phyloP scores from a whole-genome alignment of 805 yeast genomes.

The Clavispora carvajalis region DNA sequence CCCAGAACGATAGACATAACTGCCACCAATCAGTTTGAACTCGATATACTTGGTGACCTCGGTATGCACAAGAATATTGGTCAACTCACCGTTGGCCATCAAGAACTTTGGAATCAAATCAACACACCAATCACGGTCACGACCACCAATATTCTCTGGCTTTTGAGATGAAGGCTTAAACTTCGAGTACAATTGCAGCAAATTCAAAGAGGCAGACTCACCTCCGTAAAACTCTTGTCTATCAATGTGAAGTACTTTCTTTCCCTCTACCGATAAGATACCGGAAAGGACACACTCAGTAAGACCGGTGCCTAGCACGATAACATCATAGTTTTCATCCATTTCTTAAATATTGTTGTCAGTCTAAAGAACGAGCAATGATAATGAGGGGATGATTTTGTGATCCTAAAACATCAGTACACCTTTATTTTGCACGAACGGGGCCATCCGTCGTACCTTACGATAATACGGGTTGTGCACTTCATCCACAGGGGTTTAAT shows the following conservation, averaged over 20 bases:
- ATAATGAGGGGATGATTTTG: neutral
- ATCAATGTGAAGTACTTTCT: slow-evolving; percentile 94
- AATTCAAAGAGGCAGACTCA: slow-evolving; percentile 79
- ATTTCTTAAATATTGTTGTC: slow-evolving; percentile 29
- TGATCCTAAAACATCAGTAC: neutral
- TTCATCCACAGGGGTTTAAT: no score
- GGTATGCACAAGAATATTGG: slow-evolving; percentile 91
- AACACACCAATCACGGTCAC: slow-evolving; percentile 96
- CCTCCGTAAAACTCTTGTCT: slow-evolving; percentile 96
- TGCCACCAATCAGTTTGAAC: slow-evolving; percentile 94
- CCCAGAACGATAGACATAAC: slow-evolving; percentile 87
- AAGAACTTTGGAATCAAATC: slow-evolving; percentile 94
- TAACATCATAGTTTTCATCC: slow-evolving; percentile 97
- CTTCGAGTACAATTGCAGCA: slow-evolving; percentile 66
- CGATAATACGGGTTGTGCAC: no score
- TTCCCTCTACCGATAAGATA: slow-evolving; percentile 92
- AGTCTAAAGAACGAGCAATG: neutral
- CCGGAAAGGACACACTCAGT: slow-evolving; percentile 97
- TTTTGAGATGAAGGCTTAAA: slow-evolving; percentile 73
- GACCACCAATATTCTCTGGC: slow-evolving; percentile 69
- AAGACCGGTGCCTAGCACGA: slow-evolving; percentile 91
- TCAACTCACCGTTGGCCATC: slow-evolving; percentile 97
- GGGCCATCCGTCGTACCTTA: neutral
- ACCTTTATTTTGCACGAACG: neutral
- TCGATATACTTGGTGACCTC: slow-evolving; percentile 94